These are phyloP conservation scores for Backusella morwellensis DNA, from an alignment of 192 early-diverging fungal species.

Conservation along the genomic window DNA sequence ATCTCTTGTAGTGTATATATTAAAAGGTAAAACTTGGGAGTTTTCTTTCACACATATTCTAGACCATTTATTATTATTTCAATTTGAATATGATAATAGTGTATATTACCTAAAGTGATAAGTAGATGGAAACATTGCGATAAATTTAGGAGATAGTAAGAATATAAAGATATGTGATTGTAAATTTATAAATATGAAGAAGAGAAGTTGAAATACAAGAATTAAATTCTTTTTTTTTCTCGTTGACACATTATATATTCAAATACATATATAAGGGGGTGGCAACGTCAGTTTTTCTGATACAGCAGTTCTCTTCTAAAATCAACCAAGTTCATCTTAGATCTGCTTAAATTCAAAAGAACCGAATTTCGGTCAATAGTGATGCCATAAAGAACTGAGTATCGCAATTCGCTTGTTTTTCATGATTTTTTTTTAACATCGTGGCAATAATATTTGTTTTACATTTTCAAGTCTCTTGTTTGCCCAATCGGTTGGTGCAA, in stretches of 20 bases:
- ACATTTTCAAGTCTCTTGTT: not conserved
- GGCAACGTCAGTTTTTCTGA: not conserved
- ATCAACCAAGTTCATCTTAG: not conserved
- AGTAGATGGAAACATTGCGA: not conserved
- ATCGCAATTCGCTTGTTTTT: not conserved
- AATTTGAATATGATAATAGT: not conserved
- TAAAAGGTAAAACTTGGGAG: not conserved
- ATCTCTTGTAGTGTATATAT: not conserved
- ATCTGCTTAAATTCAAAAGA: not conserved
- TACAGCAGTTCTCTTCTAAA: constrained; percentile 8
- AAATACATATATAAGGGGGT: not conserved
- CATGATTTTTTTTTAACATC: not conserved
- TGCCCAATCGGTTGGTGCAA: not conserved
- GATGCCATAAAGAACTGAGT: not conserved
- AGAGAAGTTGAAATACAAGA: not conserved
- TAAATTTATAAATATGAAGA: not conserved
- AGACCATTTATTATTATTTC: not conserved
- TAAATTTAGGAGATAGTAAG: not conserved
- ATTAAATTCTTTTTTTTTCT: not conserved
- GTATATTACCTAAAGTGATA: not conserved
- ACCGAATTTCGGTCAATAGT: not conserved
- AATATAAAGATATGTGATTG: not conserved
- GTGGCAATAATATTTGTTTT: not conserved
- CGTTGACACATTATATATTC: not conserved
- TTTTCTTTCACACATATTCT: not conserved